Base-by-base conservation (phyloP, 208 protist genomes). In the Trypanosoma platydactyli region DNA sequence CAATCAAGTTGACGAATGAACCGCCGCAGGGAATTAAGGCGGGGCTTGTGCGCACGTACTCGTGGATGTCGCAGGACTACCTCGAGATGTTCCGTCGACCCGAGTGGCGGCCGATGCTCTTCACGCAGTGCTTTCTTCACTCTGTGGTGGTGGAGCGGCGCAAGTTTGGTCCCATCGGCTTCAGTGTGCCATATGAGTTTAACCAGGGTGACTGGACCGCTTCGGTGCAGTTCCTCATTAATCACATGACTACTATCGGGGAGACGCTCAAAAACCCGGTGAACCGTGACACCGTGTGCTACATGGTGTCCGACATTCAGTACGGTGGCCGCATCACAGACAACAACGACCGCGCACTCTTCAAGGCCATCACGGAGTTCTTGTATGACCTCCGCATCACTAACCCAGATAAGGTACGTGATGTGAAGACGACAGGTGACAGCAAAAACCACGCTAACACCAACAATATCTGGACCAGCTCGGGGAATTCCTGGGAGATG, bases 281-380 rank as follows among this genome's bases (percentile, higher is more conserved):
- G 33, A 95, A 93, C 64, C 94, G 92, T 68, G 90, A 96, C 68
- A 98, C 94, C 13, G 87, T 98, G 54, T 93, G 90, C 77, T 99
- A 99, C 87, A 99, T 99, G 95, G 92, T 99, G 22, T 91, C 94
- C 45, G 98, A 99, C 76, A 98, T 99, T 73, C 97, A 99, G 83
- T 99, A 99, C 84, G 98, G 98, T 61, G 98, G 98, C 24, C 91
- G 97, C 66, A 98, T 99, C 76, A 99, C 98, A 27, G 98, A 99
- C 79, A 98, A 99, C 80, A 98, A 93, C 73, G 98, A 99, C 76
- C 83, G 95, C 50, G 86, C 92, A n/a, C 86, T 99, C 44, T 98
- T 99, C 82, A 98, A 98, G 80, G 97, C 97, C 24, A 98, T 98
- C 83, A 98, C 94, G 42, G 90, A 98, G 73, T 89, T 94, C 64